A percentile compares a stretch with the other conserved stretches of the same genome.
These are phyloP conservation scores for Cubamyces lactineus DNA, from an alignment of 768 basidiomycete species.

Conservation along the genomic window DNA sequence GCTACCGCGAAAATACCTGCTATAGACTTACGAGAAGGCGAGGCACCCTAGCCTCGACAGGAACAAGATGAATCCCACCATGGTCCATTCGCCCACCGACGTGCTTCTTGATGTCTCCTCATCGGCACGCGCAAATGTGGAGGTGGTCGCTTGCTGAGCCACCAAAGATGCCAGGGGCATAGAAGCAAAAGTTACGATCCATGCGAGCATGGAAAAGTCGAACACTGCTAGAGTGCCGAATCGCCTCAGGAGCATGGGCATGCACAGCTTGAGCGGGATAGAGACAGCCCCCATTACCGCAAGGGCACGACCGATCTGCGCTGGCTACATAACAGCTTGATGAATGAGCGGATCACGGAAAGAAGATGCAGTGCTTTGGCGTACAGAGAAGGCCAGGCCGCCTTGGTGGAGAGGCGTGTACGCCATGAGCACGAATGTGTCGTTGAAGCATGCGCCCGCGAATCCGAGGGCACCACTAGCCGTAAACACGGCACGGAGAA, in stretches of 20 bases:
- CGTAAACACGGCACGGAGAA: conserved; percentile 53
- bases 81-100: conserved; percentile 49
- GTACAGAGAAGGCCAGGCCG: conserved; percentile 60
- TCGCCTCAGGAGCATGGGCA: conserved; percentile 55
- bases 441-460: conserved; percentile 57
- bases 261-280: conserved; percentile 52
- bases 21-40: conserved; percentile 53
- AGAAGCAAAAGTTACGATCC: conserved; percentile 53
- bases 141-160: conserved; percentile 40
- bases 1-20: no score
- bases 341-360: background rate
- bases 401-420: conserved; percentile 61
- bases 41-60: conserved; percentile 50
- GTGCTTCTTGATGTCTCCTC: conserved; percentile 4
- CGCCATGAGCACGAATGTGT: conserved; percentile 68
- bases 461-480: conserved; percentile 58
- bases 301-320: conserved; percentile 62
- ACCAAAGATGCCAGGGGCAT: conserved; percentile 57
- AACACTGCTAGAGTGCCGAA: conserved; percentile 55
- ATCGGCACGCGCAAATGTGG: conserved; percentile 19
- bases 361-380: conserved; percentile 25
- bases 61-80: conserved; percentile 49
- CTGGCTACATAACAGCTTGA: conserved; percentile 39
- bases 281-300: conserved; percentile 54
- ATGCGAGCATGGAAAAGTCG: conserved; percentile 53